A percentile compares a stretch with the other conserved stretches of the same genome.
These are phyloP conservation scores for Porphyrellus cyaneotinctus DNA, from an alignment of 768 basidiomycete genomes.

Conservation along the genomic window DNA sequence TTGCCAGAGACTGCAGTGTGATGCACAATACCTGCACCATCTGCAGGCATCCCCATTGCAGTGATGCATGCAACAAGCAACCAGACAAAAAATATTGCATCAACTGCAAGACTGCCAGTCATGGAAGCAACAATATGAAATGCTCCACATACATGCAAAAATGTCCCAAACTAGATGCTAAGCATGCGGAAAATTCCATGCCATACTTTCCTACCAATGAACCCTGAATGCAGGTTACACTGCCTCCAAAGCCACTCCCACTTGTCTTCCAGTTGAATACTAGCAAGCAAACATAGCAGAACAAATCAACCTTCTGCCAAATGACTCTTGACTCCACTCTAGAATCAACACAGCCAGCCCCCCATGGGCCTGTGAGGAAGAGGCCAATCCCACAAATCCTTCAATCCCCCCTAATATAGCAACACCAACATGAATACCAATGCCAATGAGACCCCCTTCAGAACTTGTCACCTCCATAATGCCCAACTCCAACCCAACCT, in stretches of 20 bases:
- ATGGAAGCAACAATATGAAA: not conserved
- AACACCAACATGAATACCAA: too few relatives aligned
- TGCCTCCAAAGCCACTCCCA: not conserved
- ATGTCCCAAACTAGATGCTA: not conserved
- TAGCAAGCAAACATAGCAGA: too few relatives aligned
- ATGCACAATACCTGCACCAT: not conserved
- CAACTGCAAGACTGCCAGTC: not conserved
- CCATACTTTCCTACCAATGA: conserved; percentile 2
- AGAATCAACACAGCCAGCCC: too few relatives aligned
- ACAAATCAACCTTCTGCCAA: too few relatives aligned
- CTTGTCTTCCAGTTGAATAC: too few relatives aligned
- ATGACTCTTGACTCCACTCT: too few relatives aligned
- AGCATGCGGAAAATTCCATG: conserved; percentile 2
- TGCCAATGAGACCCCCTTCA: too few relatives aligned
- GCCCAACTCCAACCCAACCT: not conserved
- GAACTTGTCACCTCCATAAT: too few relatives aligned
- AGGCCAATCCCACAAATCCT: too few relatives aligned
- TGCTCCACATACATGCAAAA: not conserved
- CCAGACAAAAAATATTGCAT: not conserved
- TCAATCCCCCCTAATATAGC: too few relatives aligned
- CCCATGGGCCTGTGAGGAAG: too few relatives aligned
- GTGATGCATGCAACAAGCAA: not conserved
- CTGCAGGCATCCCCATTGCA: not conserved
- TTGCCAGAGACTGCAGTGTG: not conserved
- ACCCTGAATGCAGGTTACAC: not conserved